Conservation (phyloP, 169 alveolate genomes). For the Toxoplasma gondii region DNA sequence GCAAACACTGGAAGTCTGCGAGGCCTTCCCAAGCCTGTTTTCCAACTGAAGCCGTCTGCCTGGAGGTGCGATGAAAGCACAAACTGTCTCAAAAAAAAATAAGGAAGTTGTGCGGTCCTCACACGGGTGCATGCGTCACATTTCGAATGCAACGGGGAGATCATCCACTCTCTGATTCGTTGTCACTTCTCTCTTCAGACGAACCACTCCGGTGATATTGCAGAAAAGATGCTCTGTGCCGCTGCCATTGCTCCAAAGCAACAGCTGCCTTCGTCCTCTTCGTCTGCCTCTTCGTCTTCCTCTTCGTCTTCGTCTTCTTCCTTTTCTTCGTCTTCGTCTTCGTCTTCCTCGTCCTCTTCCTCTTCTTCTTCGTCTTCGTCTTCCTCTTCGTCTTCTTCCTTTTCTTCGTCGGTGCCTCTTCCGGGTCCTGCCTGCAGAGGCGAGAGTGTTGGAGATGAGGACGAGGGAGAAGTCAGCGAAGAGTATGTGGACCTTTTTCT, state of each 20-base stretch:
- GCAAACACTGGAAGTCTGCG: no score
- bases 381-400: background rate
- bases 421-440: background rate
- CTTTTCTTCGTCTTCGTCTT: background rate
- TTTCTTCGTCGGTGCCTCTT: background rate
- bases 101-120: no score
- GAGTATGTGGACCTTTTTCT: slow-evolving; percentile 22
- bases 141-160: no score
- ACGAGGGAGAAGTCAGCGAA: background rate
- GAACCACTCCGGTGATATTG: background rate
- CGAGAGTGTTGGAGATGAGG: background rate
- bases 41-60: no score
- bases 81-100: no score
- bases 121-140: no score
- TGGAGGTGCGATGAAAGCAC: no score
- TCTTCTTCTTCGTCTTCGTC: background rate
- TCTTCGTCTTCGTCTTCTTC: background rate
- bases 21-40: no score
- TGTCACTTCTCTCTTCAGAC: background rate
- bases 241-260: background rate
- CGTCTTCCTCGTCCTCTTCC: background rate
- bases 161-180: background rate
- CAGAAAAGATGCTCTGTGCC: background rate
- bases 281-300: background rate
- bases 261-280: background rate